Evolutionary conservation across 2,329 filamentous ascomycete species (phyloP), one percentile per base, ranked within the genome.

Genomic region (Hymenoscyphus occultus): DNA sequence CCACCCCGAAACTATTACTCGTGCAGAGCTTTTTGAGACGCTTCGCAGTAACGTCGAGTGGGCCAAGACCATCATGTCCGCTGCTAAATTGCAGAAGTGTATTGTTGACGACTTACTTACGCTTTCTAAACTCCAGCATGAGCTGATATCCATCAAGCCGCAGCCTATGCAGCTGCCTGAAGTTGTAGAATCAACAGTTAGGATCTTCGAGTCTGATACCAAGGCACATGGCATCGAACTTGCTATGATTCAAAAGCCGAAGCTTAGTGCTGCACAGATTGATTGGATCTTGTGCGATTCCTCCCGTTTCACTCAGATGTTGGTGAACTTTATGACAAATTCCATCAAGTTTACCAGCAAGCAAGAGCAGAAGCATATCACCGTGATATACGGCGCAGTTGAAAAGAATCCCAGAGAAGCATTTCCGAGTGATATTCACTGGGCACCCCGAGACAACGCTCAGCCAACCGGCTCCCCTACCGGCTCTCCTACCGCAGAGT

Each of bases 281-380:
- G 85, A 89, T 42, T 92, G 86, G 81, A 85, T 93, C 2, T 78
- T 82, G 40, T 77, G 92, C 35, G 91, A 94, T 74, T 88, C 91
- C 0, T 90, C 88, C 16, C 83, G 91, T 31, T 86, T 94, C 60
- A 83, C 90, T 61, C 91, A 94, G 75, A 89, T 93, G 0, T 80
- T 93, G 3, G 92, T 94, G 74, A 94, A 94, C 71, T 81, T 94
- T 1, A 84, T 91, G 9, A 91, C 90, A 7, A 94, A 94, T 71
- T 90, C 90, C 0, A 88, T 94, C 75, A 94, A 94, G 72, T 94
- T 93, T 73, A 94, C 91, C 0, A 86, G 86, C 42, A 82, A 82
- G 0, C 85, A 88, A 19, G 80, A 81, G 16, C 84, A 80, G 13
- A 83, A 87, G 7, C 84, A 85, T 54, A 82, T 86, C 40, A 77